phyloP scores from a whole-genome alignment of 345 rosid species.

The Lenwebbia sp. region DNA sequence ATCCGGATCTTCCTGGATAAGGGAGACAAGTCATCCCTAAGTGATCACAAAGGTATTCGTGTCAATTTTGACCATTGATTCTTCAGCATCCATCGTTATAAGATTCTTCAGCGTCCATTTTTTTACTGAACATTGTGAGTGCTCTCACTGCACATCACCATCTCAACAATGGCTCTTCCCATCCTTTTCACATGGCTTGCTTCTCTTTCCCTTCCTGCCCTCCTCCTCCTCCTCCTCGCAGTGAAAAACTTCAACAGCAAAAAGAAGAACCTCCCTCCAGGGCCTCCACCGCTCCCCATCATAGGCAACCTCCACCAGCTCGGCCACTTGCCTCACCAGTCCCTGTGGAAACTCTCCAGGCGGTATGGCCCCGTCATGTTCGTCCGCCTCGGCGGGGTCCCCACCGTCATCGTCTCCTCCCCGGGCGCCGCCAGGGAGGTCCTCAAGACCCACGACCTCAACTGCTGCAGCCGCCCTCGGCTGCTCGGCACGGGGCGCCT shows the following conservation, averaged over 20 bases:
- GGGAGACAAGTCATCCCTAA: too few relatives aligned
- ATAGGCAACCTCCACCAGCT: background rate
- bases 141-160: background rate
- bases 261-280: background rate
- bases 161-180: background rate
- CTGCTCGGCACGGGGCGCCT: constrained; percentile 9
- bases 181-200: background rate
- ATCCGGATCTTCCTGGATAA: too few relatives aligned
- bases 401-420: constrained; percentile 13
- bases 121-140: too few relatives aligned
- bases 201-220: background rate
- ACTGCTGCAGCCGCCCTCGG: constrained; percentile 4
- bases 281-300: background rate
- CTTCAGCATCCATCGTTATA: background rate
- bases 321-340: constrained; percentile 6
- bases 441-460: constrained; percentile 14
- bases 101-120: background rate
- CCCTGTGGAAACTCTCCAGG: constrained; percentile 4
- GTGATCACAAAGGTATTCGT: too few relatives aligned
- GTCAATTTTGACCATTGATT: too few relatives aligned
- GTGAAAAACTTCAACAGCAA: background rate
- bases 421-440: constrained; percentile 7
- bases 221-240: background rate
- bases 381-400: constrained; percentile 11
- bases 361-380: constrained; percentile 19